Base-by-base conservation (phyloP, 2,329 filamentous ascomycete genomes). In the Achaetomium macrosporum region DNA sequence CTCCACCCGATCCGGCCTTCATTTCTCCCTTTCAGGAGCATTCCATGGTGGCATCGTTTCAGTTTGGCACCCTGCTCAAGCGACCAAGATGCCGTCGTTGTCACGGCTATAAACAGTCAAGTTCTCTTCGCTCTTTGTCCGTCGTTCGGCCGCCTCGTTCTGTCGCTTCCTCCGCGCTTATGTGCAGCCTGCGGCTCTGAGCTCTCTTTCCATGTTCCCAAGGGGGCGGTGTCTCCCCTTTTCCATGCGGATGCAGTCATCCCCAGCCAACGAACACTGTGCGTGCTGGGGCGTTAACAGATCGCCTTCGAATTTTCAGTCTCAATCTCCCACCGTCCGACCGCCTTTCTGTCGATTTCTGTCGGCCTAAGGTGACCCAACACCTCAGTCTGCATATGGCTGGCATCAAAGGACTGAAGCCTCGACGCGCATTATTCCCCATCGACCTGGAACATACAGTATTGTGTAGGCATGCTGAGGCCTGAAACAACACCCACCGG, bases 41-140 rank as follows among this genome's bases (percentile, higher is more conserved):
- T 56, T n/a, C n/a, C n/a, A n/a, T n/a, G n/a, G 56, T 56, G 54
- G 56, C 54, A 52, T 36, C 51, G 42, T 50, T 41, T 51, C 45
- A 51, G 41, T 37, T 42, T 51, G 41, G 41, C 40, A 35, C 41
- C 40, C 46, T 45, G 31, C 29, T 19, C 20, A 7, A 12, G n/a
- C 17, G 37, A 43, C 44, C 40, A 17, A 29, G 29, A 36, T 35
- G 25, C 17, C 7, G 15, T 37, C 8, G 35, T n/a, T 37, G 33
- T 4, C 15, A n/a, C n/a, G 35, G 35, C 35, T 37, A 25, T 25
- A 25, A 25, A 25, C 25, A 4, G 4, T 25, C 25, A 25, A 7
- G 25, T 25, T 25, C 15, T 37, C 35, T n/a, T 37, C n/a, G 35
- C n/a, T 37, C 35, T 8, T 8, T 37, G 12, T 37, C 11, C 15